phyloP scores from a whole-genome alignment of 2,329 filamentous ascomycete species.

The Fusarium mundagurra region DNA sequence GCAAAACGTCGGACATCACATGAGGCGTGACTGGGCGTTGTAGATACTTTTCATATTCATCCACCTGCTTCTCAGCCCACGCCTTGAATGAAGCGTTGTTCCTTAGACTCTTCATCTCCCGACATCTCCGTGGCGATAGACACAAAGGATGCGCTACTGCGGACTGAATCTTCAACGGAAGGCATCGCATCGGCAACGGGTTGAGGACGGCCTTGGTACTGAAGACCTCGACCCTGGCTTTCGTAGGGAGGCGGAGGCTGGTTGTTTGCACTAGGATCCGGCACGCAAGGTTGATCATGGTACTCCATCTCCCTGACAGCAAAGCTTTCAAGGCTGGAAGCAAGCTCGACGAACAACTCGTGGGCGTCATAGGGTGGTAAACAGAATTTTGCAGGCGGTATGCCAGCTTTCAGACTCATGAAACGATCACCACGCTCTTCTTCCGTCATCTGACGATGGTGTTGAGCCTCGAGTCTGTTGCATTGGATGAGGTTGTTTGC shows the following conservation, averaged over 20 bases:
- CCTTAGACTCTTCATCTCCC: background rate
- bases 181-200: background rate
- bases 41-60: accelerated
- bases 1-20: background rate
- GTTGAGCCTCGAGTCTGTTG: background rate
- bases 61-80: accelerated
- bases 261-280: too few species aligned
- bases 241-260: background rate
- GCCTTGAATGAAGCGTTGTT: background rate
- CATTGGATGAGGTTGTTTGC: background rate
- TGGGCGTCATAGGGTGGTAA: background rate
- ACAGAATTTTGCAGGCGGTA: background rate
- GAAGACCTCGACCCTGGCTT: background rate
- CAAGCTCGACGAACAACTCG: background rate
- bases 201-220: background rate
- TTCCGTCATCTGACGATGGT: background rate
- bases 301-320: background rate
- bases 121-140: background rate
- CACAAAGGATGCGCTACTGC: background rate
- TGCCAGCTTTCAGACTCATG: background rate
- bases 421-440: background rate
- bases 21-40: background rate
- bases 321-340: background rate
- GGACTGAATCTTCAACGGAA: background rate
- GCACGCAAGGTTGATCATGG: background rate